Percentiles rank a stretch among this genome's conserved stretches.
Conservation (phyloP, 305 asterid genomes). For the Fraxinus albicans region DNA sequence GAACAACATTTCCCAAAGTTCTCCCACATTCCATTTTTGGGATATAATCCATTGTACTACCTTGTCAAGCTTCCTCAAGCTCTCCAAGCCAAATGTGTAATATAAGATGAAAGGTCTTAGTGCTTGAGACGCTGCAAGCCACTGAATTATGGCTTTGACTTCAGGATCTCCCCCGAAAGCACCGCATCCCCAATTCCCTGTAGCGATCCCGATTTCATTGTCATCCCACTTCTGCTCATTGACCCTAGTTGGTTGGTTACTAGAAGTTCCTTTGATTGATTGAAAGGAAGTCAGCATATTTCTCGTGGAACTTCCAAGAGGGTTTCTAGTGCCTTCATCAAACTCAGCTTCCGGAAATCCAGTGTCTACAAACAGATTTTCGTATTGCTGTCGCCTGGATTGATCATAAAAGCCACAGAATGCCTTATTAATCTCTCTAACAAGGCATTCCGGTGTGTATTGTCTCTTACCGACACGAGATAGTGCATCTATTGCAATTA, state of each 20-base stretch:
- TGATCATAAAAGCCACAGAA: conserved; percentile 71
- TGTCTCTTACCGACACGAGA: conserved; percentile 70
- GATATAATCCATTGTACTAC: conserved; percentile 56
- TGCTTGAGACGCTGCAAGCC: conserved; percentile 94
- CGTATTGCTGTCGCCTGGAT: neutral
- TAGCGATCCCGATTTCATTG: conserved; percentile 59
- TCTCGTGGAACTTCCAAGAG: conserved; percentile 13
- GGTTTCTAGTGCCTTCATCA: conserved; percentile 12
- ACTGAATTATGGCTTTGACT: conserved; percentile 71
- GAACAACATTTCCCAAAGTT: conserved; percentile 70
- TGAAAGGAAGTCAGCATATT: conserved; percentile 33
- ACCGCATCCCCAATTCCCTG: conserved; percentile 99
- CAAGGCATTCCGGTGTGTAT: conserved; percentile 50
- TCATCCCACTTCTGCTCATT: conserved; percentile 8
- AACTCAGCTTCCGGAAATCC: conserved; percentile 18
- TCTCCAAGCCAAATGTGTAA: conserved; percentile 60
- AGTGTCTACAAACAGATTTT: no score
- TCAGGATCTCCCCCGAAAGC: conserved; percentile 93
- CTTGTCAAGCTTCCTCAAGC: conserved; percentile 47
- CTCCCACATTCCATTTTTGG: conserved; percentile 77
- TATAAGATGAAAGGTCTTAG: conserved; percentile 66
- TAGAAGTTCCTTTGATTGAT: conserved; percentile 17
- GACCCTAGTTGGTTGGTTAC: conserved; percentile 12
- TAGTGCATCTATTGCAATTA: conserved; percentile 79
- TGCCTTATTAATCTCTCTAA: conserved; percentile 84